phyloP scores from a whole-genome alignment of 2,329 filamentous ascomycete species.

The Hyphodiscus sp. region DNA sequence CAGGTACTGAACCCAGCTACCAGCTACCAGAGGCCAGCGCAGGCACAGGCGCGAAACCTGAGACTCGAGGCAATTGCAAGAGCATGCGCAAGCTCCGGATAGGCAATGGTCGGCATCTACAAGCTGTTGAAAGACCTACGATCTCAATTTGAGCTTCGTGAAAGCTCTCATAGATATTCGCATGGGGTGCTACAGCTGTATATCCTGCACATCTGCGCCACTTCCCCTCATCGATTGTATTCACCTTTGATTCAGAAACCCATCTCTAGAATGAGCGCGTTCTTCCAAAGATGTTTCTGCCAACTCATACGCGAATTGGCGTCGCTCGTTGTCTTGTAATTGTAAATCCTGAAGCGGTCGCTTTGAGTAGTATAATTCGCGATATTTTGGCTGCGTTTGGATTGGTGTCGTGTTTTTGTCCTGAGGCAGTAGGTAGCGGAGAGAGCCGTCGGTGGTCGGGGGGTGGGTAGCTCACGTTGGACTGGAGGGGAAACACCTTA shows the following conservation, averaged over 20 bases:
- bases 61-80: conserved; percentile 5
- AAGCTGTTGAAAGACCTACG: conserved; percentile 29
- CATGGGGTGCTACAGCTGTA: conserved; percentile 25
- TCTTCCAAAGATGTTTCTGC: background rate
- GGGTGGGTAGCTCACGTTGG: too few relatives aligned
- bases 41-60: conserved; percentile 5
- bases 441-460: background rate
- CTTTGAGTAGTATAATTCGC: background rate
- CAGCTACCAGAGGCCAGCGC: background rate
- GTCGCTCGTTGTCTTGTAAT: background rate
- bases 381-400: background rate
- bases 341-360: background rate
- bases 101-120: conserved; percentile 21
- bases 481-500: background rate
- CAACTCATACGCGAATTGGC: background rate
- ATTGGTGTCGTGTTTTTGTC: background rate
- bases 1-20: background rate
- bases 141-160: conserved; percentile 27
- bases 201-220: conserved; percentile 21
- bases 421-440: background rate
- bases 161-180: conserved; percentile 28
- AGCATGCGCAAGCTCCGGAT: conserved; percentile 20
- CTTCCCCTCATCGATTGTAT: conserved; percentile 12
- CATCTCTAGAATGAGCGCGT: background rate
- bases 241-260: conserved; percentile 19